Evolutionary conservation across 306 rosid species (phyloP).

Genomic region (Vigna hirtella): DNA sequence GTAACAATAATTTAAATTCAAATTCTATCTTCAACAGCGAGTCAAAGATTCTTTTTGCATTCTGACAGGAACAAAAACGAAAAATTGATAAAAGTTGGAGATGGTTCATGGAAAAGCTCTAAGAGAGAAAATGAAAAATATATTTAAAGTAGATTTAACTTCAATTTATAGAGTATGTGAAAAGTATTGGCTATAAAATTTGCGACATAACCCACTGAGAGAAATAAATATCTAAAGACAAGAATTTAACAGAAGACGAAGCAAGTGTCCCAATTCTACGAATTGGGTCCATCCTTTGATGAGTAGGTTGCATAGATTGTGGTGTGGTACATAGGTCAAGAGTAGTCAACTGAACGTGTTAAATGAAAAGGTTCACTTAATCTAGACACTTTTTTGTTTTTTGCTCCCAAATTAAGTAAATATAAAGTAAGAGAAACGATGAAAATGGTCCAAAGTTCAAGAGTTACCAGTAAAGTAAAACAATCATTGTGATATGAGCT

Average conservation of each 20-base stretch:
- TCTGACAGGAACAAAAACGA: no score
- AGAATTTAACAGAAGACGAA: not conserved
- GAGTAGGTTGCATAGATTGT: not conserved
- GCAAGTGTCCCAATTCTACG: not conserved
- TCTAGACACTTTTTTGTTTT: not conserved
- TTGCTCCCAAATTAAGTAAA: not conserved
- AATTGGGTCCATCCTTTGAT: not conserved
- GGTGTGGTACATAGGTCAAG: slow-evolving; percentile 14
- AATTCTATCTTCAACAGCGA: no score
- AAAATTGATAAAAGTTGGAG: no score
- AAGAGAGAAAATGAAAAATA: no score
- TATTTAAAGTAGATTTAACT: no score
- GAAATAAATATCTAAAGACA: not conserved
- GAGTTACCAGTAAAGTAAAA: slow-evolving; percentile 8
- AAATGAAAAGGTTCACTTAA: slow-evolving; percentile 5
- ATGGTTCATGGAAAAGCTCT: no score
- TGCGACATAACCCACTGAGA: not conserved
- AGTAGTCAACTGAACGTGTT: slow-evolving; percentile 5
- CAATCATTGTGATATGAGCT: not conserved
- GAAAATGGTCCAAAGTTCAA: not conserved
- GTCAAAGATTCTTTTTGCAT: no score
- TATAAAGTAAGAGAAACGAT: not conserved
- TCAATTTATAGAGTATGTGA: no score
- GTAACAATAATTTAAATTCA: no score
- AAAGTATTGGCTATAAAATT: not conserved